A percentile compares a stretch with the other conserved stretches of the same genome.
phyloP scores from a whole-genome alignment of 2,329 filamentous ascomycete species.

The Leptographium procerum region DNA sequence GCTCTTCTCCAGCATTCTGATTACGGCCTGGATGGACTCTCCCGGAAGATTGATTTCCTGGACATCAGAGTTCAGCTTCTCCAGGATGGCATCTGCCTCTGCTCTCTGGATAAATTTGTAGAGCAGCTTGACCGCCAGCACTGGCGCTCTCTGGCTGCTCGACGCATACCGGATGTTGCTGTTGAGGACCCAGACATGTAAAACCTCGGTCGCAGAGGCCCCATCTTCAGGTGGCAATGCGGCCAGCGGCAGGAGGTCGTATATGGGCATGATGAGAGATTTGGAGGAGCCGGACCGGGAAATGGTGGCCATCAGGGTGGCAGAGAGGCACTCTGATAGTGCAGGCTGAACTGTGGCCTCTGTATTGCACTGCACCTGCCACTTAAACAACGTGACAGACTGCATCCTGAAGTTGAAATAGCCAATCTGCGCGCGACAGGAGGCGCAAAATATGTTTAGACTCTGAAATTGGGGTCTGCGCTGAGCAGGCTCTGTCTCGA shows the following conservation, averaged over 20 bases:
- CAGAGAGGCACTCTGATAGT: conserved; percentile 38
- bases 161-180: conserved; percentile 41
- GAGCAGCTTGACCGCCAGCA: conserved; percentile 40
- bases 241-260: conserved; percentile 4
- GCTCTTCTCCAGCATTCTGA: conserved; percentile 32
- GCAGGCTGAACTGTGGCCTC: neutral
- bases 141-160: conserved; percentile 17
- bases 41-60: conserved; percentile 47
- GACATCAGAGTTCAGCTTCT: conserved; percentile 41
- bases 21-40: conserved; percentile 35
- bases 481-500: conserved; percentile 7
- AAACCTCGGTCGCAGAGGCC: conserved; percentile 13
- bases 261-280: conserved; percentile 36
- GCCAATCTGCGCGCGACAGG: conserved; percentile 35
- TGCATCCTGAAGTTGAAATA: conserved; percentile 31
- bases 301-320: conserved; percentile 40
- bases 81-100: conserved; percentile 37
- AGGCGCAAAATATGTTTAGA: conserved; percentile 32
- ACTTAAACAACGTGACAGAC: conserved; percentile 45
- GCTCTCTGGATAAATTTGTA: conserved; percentile 31
- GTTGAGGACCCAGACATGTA: conserved; percentile 47
- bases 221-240: neutral
- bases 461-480: conserved; percentile 9
- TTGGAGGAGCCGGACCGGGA: conserved; percentile 47
- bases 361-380: conserved; percentile 34